Conservation (phyloP, 768 basidiomycete species). For the Trametes coccinea region DNA sequence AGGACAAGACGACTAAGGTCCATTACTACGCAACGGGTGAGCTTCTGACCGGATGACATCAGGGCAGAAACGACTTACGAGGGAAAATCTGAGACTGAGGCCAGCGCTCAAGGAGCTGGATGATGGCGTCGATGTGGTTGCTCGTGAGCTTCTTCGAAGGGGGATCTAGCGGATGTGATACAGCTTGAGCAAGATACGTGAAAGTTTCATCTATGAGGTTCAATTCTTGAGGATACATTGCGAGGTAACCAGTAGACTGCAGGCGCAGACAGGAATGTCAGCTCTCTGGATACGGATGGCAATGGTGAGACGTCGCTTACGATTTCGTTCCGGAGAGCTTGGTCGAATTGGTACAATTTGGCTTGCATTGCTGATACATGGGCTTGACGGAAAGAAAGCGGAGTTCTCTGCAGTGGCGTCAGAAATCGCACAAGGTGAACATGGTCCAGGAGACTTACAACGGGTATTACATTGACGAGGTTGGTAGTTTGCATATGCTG, state of each 20-base stretch:
- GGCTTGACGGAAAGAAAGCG: conserved; percentile 83
- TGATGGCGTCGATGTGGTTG: conserved; percentile 61
- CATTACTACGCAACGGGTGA: conserved; percentile 54
- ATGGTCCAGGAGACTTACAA: conserved; percentile 18
- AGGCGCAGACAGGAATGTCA: neutral
- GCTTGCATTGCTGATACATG: conserved; percentile 76
- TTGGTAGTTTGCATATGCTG: conserved; percentile 34
- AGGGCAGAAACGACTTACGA: conserved; percentile 39
- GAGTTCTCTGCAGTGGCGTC: conserved; percentile 47
- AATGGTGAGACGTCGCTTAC: conserved; percentile 42
- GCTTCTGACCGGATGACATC: neutral
- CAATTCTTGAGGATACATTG: conserved; percentile 68
- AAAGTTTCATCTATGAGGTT: conserved; percentile 62
- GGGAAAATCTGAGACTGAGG: conserved; percentile 73
- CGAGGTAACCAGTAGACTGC: conserved; percentile 70
- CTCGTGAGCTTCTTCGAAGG: conserved; percentile 38
- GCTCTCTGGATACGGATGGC: neutral
- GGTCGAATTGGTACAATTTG: conserved; percentile 77
- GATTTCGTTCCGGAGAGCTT: conserved; percentile 63
- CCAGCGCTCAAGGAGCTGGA: conserved; percentile 72
- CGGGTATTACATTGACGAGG: conserved; percentile 22
- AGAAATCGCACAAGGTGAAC: neutral
- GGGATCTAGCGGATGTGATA: conserved; percentile 37
- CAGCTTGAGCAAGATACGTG: conserved; percentile 52
- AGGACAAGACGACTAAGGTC: conserved; percentile 80